Evolutionary conservation across 768 basidiomycete species (phyloP).

Genomic region (Phaeotremella skinneri): DNA sequence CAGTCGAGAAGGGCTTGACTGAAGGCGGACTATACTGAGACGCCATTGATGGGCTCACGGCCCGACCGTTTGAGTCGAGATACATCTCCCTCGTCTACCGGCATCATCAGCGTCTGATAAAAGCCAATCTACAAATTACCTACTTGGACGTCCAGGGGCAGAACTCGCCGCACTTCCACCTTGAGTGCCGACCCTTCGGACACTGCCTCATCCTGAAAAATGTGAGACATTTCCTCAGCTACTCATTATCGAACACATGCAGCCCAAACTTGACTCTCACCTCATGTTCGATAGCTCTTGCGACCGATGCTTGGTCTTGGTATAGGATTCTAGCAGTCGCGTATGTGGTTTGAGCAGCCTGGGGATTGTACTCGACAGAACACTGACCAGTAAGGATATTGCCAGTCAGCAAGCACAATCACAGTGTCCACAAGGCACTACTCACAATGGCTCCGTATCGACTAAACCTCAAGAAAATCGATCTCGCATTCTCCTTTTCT

Average conservation of each 20-base stretch:
- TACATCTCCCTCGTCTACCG: slow-evolving; percentile 30
- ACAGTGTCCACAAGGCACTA: neutral
- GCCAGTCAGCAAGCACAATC: neutral
- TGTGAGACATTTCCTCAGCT: neutral
- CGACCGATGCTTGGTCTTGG: slow-evolving; percentile 12
- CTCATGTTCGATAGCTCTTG: slow-evolving; percentile 27
- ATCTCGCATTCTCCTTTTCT: slow-evolving; percentile 17
- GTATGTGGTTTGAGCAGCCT: slow-evolving; percentile 6
- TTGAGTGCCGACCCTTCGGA: slow-evolving; percentile 31
- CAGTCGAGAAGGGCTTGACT: neutral
- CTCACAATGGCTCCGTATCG: slow-evolving; percentile 32
- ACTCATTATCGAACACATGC: neutral
- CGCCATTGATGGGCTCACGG: slow-evolving; percentile 33
- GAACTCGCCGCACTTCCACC: slow-evolving; percentile 30
- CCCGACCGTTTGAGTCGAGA: slow-evolving; percentile 27
- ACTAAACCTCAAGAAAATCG: slow-evolving; percentile 26
- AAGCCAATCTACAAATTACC: slow-evolving; percentile 5
- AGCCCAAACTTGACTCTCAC: slow-evolving; percentile 20
- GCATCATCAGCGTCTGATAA: slow-evolving; percentile 1
- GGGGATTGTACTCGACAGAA: slow-evolving; percentile 30
- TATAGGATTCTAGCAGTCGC: slow-evolving; percentile 32
- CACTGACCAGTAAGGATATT: slow-evolving; percentile 9
- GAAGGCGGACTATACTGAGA: slow-evolving; percentile 26
- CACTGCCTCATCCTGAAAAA: slow-evolving; percentile 16
- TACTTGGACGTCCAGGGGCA: slow-evolving; percentile 31